Evolutionary conservation across 2,329 filamentous ascomycete genomes (phyloP).

Genomic region (Onygenales sp.): DNA sequence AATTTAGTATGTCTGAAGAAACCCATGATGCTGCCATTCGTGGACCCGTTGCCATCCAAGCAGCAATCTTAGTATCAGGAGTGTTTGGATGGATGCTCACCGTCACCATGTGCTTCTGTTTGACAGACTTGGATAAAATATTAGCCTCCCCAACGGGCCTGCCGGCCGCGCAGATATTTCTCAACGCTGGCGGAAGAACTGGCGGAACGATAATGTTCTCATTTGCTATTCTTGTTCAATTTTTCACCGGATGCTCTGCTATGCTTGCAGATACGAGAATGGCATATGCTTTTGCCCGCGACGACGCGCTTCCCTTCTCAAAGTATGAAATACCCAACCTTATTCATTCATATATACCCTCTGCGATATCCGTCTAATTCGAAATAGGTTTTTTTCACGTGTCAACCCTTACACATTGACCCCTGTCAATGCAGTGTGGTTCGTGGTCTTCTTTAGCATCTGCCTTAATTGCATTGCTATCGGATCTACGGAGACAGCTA

Average conservation of each 20-base stretch:
- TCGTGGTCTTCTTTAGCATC: constrained; percentile 49
- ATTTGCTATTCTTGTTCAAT: constrained; percentile 54
- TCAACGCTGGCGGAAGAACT: constrained; percentile 48
- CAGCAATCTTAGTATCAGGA: constrained; percentile 51
- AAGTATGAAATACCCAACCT: constrained; percentile 25
- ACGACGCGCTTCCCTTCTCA: constrained; percentile 53
- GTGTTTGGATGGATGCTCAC: constrained; percentile 53
- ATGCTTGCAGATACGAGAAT: constrained; percentile 56
- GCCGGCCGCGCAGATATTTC: constrained; percentile 50
- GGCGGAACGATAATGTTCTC: constrained; percentile 54
- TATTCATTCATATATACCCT: background rate
- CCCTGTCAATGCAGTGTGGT: constrained; percentile 55
- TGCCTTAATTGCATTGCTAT: constrained; percentile 41
- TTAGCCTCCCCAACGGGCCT: constrained; percentile 50
- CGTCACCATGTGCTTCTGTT: constrained; percentile 54
- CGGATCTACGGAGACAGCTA: constrained; percentile 34
- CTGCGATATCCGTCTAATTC: background rate
- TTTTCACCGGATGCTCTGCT: constrained; percentile 55
- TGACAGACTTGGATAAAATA: constrained; percentile 48
- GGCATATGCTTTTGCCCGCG: constrained; percentile 52
- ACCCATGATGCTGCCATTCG: constrained; percentile 53
- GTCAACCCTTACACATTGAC: constrained; percentile 47
- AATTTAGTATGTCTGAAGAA: constrained; percentile 53
- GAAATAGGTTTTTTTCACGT: constrained; percentile 39
- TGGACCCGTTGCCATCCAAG: constrained; percentile 51